Evolutionary conservation across 495 filamentous ascomycete genomes (phyloP).

Genomic region (Endocarpon pusillum): DNA sequence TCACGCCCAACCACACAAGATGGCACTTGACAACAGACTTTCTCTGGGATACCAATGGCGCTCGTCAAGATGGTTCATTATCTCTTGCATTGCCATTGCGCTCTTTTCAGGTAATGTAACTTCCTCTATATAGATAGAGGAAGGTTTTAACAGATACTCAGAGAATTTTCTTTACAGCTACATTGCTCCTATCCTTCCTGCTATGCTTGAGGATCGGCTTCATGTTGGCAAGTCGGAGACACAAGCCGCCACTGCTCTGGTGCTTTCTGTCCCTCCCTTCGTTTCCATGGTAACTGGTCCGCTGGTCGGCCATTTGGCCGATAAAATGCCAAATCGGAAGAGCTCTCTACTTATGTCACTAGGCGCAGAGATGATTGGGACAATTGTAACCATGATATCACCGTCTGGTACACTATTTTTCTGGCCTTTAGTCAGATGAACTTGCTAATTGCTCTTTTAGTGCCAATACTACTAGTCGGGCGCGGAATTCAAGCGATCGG

Average conservation of each 20-base stretch:
- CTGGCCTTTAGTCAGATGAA: too few species aligned
- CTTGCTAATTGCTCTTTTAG: constrained; percentile 8
- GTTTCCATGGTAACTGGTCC: constrained; percentile 12
- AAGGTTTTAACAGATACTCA: too few species aligned
- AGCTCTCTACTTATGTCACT: constrained; percentile 7
- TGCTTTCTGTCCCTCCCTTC: constrained; percentile 12
- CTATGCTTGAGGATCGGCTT: constrained; percentile 15
- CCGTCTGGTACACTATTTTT: constrained; percentile 5
- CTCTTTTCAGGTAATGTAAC: too few species aligned
- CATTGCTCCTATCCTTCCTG: constrained; percentile 15
- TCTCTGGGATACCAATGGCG: too few species aligned
- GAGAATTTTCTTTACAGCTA: constrained; percentile 17
- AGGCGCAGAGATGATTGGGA: constrained; percentile 9
- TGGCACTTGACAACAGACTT: too few species aligned
- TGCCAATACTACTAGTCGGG: constrained; percentile 12
- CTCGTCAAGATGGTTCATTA: constrained; percentile 13
- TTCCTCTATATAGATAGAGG: too few species aligned
- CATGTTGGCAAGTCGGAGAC: constrained; percentile 10
- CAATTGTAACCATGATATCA: constrained; percentile 11
- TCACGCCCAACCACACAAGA: too few species aligned
- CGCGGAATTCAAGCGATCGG: constrained; percentile 16
- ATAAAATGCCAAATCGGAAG: constrained; percentile 6
- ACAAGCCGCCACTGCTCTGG: constrained; percentile 10
- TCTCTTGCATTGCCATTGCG: constrained; percentile 11
- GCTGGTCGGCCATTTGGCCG: constrained; percentile 12